Evolutionary conservation across 2,329 filamentous ascomycete genomes (phyloP), one percentile per base, ranked within the genome.

Genomic region (Aureobasidium sp.): DNA sequence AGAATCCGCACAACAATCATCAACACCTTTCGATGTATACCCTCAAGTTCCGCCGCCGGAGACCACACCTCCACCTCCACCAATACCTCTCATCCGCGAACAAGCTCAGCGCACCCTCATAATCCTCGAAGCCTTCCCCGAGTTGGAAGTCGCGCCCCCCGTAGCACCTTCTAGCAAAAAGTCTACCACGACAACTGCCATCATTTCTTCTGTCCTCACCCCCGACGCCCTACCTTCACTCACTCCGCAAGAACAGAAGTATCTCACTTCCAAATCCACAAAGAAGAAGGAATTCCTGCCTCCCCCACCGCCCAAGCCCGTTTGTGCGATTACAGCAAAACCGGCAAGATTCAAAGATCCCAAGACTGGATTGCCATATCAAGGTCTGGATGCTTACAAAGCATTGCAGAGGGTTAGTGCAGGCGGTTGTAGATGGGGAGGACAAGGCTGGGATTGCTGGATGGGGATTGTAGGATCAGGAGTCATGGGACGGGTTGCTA

Each of bases 271-370:
- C 48, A 79, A 82, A 77, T 75, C 76, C 71, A 64, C 66, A 65
- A 71, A 68, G 64, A 68, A 68, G 62, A 70, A 59, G 66, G 81
- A 48, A 78, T 66, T 63, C 64, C 68, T 65, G 61, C 73, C 64
- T 41, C 67, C 61, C 27, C 68, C 63, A 14, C 73, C 73, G 2
- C 65, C 68, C 2, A 73, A 73, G 25, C 68, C 72, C 30, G 68
- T 87, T 36, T 99, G 94, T 73, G 87, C 86, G 53, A 92, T 97
- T 70, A 97, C 91, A 1, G 88, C 87, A 68, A 83, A 87, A 59
- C 84, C 87, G 5, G 94, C 93, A 13, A 85, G 85, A 60, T 97
- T 95, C 74, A 84, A 86, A 29, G 94, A 99, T 72, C 90, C 91
- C 0, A 82, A 84, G 67, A 97, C 93, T 0, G 89, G 90, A 0